phyloP scores from a whole-genome alignment of 371 early-diverging fungal genomes.

The Zychaea mexicana region DNA sequence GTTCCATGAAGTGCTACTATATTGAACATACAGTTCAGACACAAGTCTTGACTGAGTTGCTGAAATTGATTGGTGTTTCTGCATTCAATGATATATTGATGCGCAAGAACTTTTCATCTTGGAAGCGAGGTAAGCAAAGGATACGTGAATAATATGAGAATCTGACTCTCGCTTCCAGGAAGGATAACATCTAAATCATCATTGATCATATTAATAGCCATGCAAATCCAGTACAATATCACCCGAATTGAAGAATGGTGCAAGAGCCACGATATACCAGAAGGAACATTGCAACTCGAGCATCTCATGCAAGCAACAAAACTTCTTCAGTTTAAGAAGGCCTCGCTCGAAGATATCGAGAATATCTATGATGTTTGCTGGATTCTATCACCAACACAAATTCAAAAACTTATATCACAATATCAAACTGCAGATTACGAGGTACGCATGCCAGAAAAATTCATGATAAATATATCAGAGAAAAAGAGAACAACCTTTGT shows the following conservation, averaged over 20 bases:
- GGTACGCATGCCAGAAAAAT: constrained; percentile 24
- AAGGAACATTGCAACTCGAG: constrained; percentile 90
- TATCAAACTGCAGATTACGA: constrained; percentile 82
- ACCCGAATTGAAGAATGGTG: constrained; percentile 97
- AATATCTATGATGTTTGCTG: constrained; percentile 96
- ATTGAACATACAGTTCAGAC: constrained; percentile 74
- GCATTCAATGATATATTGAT: constrained; percentile 93
- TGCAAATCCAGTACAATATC: constrained; percentile 98
- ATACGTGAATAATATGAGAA: neutral
- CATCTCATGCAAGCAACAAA: constrained; percentile 94
- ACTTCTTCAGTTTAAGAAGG: constrained; percentile 91
- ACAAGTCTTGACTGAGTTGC: constrained; percentile 84
- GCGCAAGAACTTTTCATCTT: constrained; percentile 80
- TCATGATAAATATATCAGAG: too few relatives aligned
- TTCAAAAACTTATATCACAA: constrained; percentile 90
- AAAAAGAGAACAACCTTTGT: too few relatives aligned
- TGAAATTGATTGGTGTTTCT: constrained; percentile 86
- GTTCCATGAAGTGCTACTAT: constrained; percentile 91
- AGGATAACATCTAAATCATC: neutral
- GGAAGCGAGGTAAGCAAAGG: constrained; percentile 67
- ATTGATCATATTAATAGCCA: constrained; percentile 48
- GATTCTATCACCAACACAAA: constrained; percentile 91
- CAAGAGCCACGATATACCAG: constrained; percentile 89
- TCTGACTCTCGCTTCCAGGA: neutral
- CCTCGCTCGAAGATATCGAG: constrained; percentile 85